Evolutionary conservation across 306 rosid species (phyloP), one percentile per base, ranked within the genome.

Genomic region (Vigna radiata): DNA sequence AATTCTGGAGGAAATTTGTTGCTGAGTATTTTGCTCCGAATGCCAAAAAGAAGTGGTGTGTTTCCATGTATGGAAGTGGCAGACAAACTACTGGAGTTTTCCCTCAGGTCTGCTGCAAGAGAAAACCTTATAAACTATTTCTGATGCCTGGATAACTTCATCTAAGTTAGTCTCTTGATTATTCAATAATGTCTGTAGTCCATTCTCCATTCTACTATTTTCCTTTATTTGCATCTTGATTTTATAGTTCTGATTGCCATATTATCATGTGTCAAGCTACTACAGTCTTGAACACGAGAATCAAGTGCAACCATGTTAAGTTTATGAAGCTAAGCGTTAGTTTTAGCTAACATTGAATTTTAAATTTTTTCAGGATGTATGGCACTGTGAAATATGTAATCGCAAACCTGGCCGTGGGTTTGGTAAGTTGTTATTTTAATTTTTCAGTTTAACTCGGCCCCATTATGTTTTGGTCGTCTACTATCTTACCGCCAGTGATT

Each of bases 41-140:
- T 84, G 98, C 98, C 78, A 94, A 86, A 84, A 94, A 94, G 93
- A 94, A 94, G 86, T 94, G 98, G 98, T 94, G 98, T 21, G 98
- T 94, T 84, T 94, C 98, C 53, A 86, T 91, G 97, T 94, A 94
- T 82, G 97, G 97, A 78, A 90, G 90, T 88, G 94, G 96, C 68
- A 85, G 97, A 43, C 98, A 94, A 73, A 91, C 98, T 78, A 89
- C 90, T 81, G 98, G 98, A 73, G 98, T 94, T 84, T 90, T 91
- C 49, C 98, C 98, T 79, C 98, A 91, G 98, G 98, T 94, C 73
- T 88, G 85, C 74, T 82, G 72, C 78, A 65, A 74, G 73, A 68
- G 68, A 68, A 44, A 73, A 63, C 74, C 71, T 14, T 79, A 27
- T 82, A 73, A 47, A 75, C 75, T 78, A 69, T 72, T 67, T 81